Conservation (phyloP, 108 stramenopile genomes). For the Skeletonema potamos region DNA sequence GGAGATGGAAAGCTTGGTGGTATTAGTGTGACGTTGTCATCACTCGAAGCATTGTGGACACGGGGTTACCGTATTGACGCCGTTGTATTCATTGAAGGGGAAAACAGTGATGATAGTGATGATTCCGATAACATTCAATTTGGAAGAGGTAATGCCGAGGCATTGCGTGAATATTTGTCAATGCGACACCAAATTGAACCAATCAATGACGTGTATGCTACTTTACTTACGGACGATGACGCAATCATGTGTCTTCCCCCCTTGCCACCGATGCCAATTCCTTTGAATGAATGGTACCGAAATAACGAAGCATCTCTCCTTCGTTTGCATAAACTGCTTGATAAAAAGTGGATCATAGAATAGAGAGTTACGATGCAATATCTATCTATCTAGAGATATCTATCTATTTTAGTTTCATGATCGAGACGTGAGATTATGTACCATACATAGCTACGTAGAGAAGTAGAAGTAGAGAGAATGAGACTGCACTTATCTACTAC, state of each 20-base stretch:
- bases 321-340: constrained; percentile 14
- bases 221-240: constrained; percentile 8
- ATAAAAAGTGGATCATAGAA: background rate
- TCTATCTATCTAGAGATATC: no score
- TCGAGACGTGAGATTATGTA: no score
- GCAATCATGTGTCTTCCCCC: constrained; percentile 74
- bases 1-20: constrained; percentile 95
- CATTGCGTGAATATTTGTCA: constrained; percentile 59
- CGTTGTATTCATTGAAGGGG: constrained; percentile 65
- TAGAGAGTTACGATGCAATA: no score
- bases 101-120: constrained; percentile 16
- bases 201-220: constrained; percentile 1
- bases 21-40: constrained; percentile 86
- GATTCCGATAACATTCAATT: constrained; percentile 28
- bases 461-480: no score
- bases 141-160: constrained; percentile 44
- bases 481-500: no score
- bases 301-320: constrained; percentile 20
- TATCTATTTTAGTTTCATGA: no score
- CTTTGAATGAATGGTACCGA: constrained; percentile 74
- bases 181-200: constrained; percentile 34
- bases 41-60: constrained; percentile 80
- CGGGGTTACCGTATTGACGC: constrained; percentile 89
- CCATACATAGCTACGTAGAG: no score
- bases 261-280: constrained; percentile 66